Conservation (phyloP, 2,329 filamentous ascomycete genomes). For the Aspergillus fumigatiaffinis region DNA sequence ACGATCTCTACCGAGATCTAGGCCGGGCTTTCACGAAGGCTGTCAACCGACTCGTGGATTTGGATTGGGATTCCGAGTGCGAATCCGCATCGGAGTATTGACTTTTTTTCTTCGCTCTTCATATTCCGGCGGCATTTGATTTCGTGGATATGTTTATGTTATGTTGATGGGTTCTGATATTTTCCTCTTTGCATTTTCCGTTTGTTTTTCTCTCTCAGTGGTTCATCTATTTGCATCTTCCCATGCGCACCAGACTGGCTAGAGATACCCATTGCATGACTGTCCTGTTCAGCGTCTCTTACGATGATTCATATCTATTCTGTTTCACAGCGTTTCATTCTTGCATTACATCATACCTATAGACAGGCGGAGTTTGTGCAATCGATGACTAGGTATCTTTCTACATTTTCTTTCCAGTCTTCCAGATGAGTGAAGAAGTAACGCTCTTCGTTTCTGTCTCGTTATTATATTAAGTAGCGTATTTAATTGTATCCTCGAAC, state of each 20-base stretch:
- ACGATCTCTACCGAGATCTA: background rate
- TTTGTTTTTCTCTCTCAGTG: background rate
- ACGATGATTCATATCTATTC: background rate
- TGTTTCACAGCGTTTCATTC: background rate
- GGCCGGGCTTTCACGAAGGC: background rate
- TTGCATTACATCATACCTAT: constrained; percentile 4
- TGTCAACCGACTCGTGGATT: background rate
- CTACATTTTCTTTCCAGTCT: background rate
- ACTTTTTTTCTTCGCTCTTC: background rate
- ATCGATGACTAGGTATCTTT: background rate
- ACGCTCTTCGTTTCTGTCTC: background rate
- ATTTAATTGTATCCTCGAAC: background rate
- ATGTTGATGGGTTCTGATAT: background rate
- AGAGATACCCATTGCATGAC: constrained; percentile 8
- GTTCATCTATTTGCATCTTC: constrained; percentile 1
- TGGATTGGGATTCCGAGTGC: background rate
- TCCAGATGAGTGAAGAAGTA: background rate
- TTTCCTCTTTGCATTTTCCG: background rate
- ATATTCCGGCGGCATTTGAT: background rate
- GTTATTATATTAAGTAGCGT: background rate
- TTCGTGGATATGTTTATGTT: background rate
- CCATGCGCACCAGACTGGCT: constrained; percentile 8
- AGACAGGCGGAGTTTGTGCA: background rate
- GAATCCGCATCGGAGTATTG: background rate
- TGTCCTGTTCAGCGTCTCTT: background rate